Evolutionary conservation across 2,329 filamentous ascomycete genomes (phyloP).

Genomic region (Mollisiaceae sp.): DNA sequence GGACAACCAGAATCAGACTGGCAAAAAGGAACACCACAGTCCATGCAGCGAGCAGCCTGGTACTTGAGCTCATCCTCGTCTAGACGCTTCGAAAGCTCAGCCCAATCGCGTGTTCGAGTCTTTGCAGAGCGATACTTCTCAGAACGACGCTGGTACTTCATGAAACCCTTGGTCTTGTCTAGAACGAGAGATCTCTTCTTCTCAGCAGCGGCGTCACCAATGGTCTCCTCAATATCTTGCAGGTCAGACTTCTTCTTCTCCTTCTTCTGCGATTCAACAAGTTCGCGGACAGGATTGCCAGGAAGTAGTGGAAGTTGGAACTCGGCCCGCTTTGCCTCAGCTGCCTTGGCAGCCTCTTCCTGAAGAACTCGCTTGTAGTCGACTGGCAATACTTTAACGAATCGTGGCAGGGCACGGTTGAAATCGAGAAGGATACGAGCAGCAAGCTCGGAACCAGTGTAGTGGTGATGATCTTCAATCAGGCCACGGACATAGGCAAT

Average conservation of each 20-base stretch:
- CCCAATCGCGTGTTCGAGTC: conserved; percentile 90
- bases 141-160: conserved; percentile 91
- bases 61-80: conserved; percentile 97
- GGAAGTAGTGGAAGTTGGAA: conserved; percentile 81
- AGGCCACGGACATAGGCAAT: conserved; percentile 89
- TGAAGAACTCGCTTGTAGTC: conserved; percentile 94
- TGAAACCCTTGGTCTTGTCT: conserved; percentile 98
- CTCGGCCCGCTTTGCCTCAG: conserved; percentile 81
- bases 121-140: conserved; percentile 91
- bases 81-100: conserved; percentile 83
- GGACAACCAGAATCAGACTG: conserved; percentile 96
- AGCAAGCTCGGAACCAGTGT: conserved; percentile 93
- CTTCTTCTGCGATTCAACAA: conserved; percentile 58
- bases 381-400: conserved; percentile 90
- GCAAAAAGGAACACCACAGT: conserved; percentile 97
- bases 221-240: conserved; percentile 88
- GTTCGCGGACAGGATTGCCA: conserved; percentile 61
- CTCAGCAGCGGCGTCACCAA: conserved; percentile 82
- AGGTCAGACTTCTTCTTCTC: conserved; percentile 71
- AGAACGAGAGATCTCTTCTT: conserved; percentile 90
- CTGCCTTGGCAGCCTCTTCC: conserved; percentile 85
- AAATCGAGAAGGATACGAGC: conserved; percentile 95
- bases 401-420: conserved; percentile 85
- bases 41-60: conserved; percentile 96
- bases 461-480: conserved; percentile 96